Evolutionary conservation across 331 rosid genomes (phyloP), one percentile per base, ranked within the genome.

Genomic region (Rhamnella rubrinervis): DNA sequence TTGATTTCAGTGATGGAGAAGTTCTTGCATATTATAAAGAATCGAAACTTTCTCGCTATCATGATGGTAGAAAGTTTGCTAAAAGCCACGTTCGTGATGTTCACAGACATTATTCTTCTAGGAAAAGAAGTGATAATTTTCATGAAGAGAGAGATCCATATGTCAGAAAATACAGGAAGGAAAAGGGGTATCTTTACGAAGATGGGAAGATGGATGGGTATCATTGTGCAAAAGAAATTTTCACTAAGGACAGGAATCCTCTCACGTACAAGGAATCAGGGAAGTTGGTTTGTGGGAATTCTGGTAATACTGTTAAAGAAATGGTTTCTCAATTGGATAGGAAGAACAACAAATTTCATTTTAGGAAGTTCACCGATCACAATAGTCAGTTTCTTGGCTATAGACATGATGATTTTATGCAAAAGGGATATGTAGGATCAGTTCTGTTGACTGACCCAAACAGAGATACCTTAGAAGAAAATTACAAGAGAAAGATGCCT

Each of bases 231-330:
- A 60, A 67, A 70, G 63, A 55, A 23, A 63, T 40, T 66, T 68
- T 72, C 67, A 37, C 64, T 55, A 79, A 72, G 70, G 74, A 81
- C 59, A 21, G 13, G 61, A 75, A 58, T 77, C 78, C 78, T 72
- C 66, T 20, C 55, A 61, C 82, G 9, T 71, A 59, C 19, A 67
- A 80, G 77, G 83, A 81, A 65, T 67, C 87, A 55, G 77, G 83
- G 62, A 72, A 73, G 28, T 72, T 76, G 79, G 65, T 21, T 66
- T 73, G 83, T 10, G 80, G 63, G 70, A 74, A 70, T 67, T 76
- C 76, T 59, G 65, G 66, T 59, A 65, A 49, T 66, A 74, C 74
- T 68, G 59, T 65, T 68, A 58, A 65, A 67, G 78, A 66, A 68
- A 77, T 85, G 51, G 70, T 49, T 77, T 40, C 72, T 68, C 75